Base-by-base conservation (phyloP, 164 flowering plant genomes). In the Saururus chinensis region DNA sequence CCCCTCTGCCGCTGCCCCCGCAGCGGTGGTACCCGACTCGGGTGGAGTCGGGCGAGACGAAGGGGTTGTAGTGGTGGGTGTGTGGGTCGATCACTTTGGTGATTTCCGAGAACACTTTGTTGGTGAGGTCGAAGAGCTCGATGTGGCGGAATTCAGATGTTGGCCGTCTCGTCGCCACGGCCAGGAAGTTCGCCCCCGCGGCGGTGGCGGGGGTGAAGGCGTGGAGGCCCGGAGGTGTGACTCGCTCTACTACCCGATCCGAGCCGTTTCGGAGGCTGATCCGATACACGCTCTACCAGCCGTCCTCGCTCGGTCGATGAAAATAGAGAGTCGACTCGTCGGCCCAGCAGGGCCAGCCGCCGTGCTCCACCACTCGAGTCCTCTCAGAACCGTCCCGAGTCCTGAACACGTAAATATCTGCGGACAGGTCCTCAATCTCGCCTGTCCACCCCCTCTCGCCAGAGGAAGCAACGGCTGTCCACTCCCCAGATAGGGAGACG, bases 271-370 rank as follows among this genome's bases (percentile, higher is more conserved):
- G 24, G 0, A 91, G 58, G 49, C 49, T 62, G 58, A 88, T 92
- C 65, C 68, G 73, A 71, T 81, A 87, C 7, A 88, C 72, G 57
- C 96, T 84, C 96, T 84, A 84, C 84, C 87, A 81, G 24, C 87
- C 88, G 64, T 89, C 91, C 0, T 71, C 80, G 56, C 84, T 78
- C 56, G 74, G 72, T 37, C 89, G 64, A 57, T 92, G 98, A 63
- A 88, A 92, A 60, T 76, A 92, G 20, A 92, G 62, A 40, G 87
- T 87, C 0, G 68, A 79, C 0, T 92, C 98, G 53, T 84, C 89
- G 8, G 71, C 74, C 96, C 96, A 92, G 62, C 79, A 63, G 66
- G 98, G 98, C 98, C 98, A 92, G 19, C 98, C 96, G 30, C 98
- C 98, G 65, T 82, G 87, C 16, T 80, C 81, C 0, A 84, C 87